Conservation (phyloP, 768 basidiomycete species). For the Lactifluus pinguis region DNA sequence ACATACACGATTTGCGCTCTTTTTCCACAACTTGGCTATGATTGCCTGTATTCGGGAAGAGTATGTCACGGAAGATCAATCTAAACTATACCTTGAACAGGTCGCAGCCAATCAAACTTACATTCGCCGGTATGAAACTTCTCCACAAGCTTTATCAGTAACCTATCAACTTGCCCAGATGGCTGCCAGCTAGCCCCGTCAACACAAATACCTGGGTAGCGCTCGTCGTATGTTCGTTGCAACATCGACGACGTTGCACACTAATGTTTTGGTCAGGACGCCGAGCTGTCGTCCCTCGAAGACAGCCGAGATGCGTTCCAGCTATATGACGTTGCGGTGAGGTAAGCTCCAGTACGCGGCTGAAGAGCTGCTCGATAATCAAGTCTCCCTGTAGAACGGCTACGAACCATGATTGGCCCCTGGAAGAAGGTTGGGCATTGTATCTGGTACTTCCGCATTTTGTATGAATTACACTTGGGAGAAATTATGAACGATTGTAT, state of each 20-base stretch:
- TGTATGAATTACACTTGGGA: not conserved
- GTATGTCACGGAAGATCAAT: conserved; percentile 28
- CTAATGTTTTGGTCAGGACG: conserved; percentile 40
- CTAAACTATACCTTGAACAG: conserved; percentile 42
- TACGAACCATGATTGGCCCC: conserved; percentile 57
- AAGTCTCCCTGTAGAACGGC: conserved; percentile 37
- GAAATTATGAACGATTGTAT: not conserved
- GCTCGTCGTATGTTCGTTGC: conserved; percentile 41
- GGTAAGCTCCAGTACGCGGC: conserved; percentile 28
- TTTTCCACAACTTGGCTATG: conserved; percentile 63
- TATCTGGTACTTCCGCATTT: conserved; percentile 40
- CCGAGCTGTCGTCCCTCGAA: conserved; percentile 53
- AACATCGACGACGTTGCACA: not conserved
- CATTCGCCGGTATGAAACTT: conserved; percentile 42
- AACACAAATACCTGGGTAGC: conserved; percentile 63
- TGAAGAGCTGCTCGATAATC: not conserved
- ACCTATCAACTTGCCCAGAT: conserved; percentile 31
- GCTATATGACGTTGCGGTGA: conserved; percentile 61
- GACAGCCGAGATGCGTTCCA: conserved; percentile 51
- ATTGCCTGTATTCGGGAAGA: conserved; percentile 48
- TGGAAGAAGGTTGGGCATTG: conserved; percentile 64
- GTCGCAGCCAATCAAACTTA: conserved; percentile 51
- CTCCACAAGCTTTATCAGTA: not conserved
- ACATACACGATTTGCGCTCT: conserved; percentile 57
- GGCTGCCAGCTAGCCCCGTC: conserved; percentile 61